These are phyloP conservation scores for Cicer yamashitae DNA, from an alignment of 306 rosid genomes.

Conservation along the genomic window DNA sequence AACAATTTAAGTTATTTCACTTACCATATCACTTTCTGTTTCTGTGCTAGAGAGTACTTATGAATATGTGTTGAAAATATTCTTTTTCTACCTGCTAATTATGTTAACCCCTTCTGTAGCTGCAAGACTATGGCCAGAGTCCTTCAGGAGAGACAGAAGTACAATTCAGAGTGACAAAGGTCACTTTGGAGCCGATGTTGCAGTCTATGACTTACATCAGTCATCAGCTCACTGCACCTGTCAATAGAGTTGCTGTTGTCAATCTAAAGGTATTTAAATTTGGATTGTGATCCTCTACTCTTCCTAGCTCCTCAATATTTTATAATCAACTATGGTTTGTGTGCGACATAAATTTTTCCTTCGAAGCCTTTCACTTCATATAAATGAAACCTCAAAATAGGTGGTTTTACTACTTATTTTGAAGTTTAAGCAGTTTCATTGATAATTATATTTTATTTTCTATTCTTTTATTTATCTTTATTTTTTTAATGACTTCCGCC, in stretches of 20 bases:
- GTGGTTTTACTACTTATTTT: background rate
- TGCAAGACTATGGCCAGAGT: conserved; percentile 72
- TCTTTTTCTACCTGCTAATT: conserved; percentile 44
- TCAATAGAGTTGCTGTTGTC: conserved; percentile 78
- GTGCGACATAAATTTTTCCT: conserved; percentile 23
- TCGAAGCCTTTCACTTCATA: conserved; percentile 8
- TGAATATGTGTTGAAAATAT: conserved; percentile 33
- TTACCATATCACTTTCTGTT: conserved; percentile 26
- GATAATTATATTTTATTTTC: background rate
- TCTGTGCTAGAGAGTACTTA: background rate
- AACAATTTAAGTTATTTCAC: conserved; percentile 32
- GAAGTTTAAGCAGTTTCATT: conserved; percentile 12
- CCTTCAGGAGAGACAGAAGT: conserved; percentile 71
- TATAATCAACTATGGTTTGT: conserved; percentile 7
- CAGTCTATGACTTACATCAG: conserved; percentile 74
- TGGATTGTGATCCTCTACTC: conserved; percentile 26
- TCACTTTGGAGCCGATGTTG: conserved; percentile 83
- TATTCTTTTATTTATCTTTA: too few species aligned
- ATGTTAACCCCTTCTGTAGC: conserved; percentile 50
- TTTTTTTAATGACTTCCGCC: too few species aligned
- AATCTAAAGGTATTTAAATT: conserved; percentile 66
- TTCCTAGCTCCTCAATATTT: conserved; percentile 22
- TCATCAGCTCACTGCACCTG: conserved; percentile 71
- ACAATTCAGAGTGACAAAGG: conserved; percentile 72
- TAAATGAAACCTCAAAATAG: conserved; percentile 21